Evolutionary conservation across 306 rosid genomes (phyloP).

Genomic region (Fagus sylvatica): DNA sequence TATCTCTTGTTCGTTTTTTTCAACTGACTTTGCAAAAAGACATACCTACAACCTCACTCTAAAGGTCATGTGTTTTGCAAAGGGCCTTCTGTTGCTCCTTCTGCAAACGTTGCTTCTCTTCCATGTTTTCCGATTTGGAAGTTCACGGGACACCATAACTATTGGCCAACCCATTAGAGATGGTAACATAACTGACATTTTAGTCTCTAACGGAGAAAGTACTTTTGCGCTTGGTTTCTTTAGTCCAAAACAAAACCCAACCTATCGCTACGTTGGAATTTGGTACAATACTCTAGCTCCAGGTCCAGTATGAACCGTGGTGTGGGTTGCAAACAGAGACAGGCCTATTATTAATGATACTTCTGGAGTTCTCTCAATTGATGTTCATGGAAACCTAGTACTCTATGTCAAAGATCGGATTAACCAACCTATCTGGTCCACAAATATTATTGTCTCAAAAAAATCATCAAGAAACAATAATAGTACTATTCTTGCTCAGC

Average conservation of each 20-base stretch:
- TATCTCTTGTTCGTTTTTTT: no score
- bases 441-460: slow-evolving; percentile 1
- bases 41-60: background rate
- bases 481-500: background rate
- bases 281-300: slow-evolving; percentile 39
- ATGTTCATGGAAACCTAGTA: slow-evolving; percentile 38
- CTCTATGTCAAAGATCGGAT: background rate
- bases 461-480: background rate
- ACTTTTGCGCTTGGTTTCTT: slow-evolving; percentile 73
- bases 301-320: slow-evolving; percentile 33
- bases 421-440: slow-evolving; percentile 26
- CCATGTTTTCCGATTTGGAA: background rate
- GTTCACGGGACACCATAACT: slow-evolving; percentile 27
- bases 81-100: background rate
- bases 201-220: slow-evolving; percentile 40
- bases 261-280: slow-evolving; percentile 46
- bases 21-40: no score
- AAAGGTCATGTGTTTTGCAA: background rate
- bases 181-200: slow-evolving; percentile 32
- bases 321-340: slow-evolving; percentile 78
- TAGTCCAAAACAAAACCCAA: slow-evolving; percentile 42
- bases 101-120: background rate
- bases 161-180: slow-evolving; percentile 38
- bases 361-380: slow-evolving; percentile 35
- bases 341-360: slow-evolving; percentile 17